Evolutionary conservation across 306 rosid species (phyloP).

Genomic region (Prunus salicina): DNA sequence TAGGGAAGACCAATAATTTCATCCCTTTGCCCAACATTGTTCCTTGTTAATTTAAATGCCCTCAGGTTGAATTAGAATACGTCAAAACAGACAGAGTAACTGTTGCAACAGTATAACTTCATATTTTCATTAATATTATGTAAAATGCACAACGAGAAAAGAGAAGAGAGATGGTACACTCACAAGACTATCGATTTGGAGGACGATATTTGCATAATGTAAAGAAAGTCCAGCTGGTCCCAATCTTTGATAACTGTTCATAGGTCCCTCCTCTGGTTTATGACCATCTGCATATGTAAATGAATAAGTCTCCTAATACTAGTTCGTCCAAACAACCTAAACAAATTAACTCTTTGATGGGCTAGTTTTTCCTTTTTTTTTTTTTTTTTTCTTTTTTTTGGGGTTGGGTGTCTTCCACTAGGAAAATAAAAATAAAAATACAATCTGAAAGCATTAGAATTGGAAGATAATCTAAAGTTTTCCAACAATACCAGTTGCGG

Average conservation of each 20-base stretch:
- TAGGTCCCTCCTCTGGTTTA: conserved; percentile 40
- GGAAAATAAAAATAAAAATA: too few species aligned
- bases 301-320: neutral
- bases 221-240: conserved; percentile 87
- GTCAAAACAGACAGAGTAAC: conserved; percentile 6
- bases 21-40: neutral
- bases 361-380: too few species aligned
- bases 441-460: too few species aligned
- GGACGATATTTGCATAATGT: conserved; percentile 85
- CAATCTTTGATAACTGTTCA: conserved; percentile 44
- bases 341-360: too few species aligned
- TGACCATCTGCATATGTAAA: conserved; percentile 43
- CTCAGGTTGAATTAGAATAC: neutral
- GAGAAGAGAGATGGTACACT: conserved; percentile 32
- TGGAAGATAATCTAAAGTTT: too few species aligned
- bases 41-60: neutral
- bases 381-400: too few species aligned
- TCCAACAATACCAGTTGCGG: neutral
- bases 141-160: conserved; percentile 15
- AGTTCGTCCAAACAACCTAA: too few species aligned
- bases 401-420: too few species aligned
- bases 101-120: neutral
- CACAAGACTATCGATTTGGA: conserved; percentile 86
- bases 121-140: neutral
- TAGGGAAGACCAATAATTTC: neutral